Evolutionary conservation across 352 stramenopile species (phyloP), one percentile per base, ranked within the genome.

Genomic region (Phytophthora uliginosa): DNA sequence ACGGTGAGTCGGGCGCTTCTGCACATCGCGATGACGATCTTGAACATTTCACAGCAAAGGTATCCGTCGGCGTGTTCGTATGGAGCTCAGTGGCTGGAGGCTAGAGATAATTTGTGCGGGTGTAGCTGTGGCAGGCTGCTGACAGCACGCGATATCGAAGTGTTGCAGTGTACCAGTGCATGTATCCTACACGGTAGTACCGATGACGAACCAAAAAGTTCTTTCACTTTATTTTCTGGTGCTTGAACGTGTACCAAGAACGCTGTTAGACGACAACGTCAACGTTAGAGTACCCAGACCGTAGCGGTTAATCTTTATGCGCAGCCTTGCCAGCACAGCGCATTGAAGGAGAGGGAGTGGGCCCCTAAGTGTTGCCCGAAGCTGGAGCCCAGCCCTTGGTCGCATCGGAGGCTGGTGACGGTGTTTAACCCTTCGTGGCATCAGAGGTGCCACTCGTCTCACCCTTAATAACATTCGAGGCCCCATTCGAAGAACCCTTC

Each of bases 11-110:
- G 48, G 48, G 48, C 48, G 48, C 48, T 31, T 24, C 20, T 31
- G 48, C 48, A 54, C 15, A 54, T 54, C 48, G 22, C 48, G 20
- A 8, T 70, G 54, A 59, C 18, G 38, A 70, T 63, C 63, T 64
- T 56, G n/a, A 12, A 17, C 34, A 66, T 66, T 61, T 66, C 53
- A 66, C 15, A 33, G 3, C 26, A 12, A 13, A 42, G 13, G 17
- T 20, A 10, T 24, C 48, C 48, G n/a, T 31, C 20, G 22, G 20
- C 13, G n/a, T 31, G 48, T 31, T 33, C 48, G 36, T 45, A 15
- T 45, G 36, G 36, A 17, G 36, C 17, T 15, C 13, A 45, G 13
- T 15, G 13, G 36, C 12, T n/a, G 36, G 36, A n/a, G 17, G 7
- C 36, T 45, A 3, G 36, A 45, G 12, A 45, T 18, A 45, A 45